Conservation (phyloP, 2,329 filamentous ascomycete species). For the Aureobasidium sp. region DNA sequence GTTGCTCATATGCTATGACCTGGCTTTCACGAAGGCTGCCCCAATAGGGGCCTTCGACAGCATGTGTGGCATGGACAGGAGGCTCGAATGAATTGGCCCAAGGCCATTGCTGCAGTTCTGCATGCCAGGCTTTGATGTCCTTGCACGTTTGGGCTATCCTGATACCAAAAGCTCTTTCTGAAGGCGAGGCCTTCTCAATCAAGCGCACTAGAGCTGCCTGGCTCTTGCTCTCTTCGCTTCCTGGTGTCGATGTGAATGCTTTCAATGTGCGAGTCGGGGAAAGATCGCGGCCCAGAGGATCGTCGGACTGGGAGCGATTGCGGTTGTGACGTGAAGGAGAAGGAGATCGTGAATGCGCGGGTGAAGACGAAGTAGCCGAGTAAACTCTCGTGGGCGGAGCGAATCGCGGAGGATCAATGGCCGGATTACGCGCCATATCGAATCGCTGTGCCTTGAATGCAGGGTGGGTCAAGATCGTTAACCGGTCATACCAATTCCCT, state of each 20-base stretch:
- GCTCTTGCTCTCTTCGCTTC: slow-evolving; percentile 20
- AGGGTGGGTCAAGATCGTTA: not conserved
- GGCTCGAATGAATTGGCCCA: slow-evolving; percentile 48
- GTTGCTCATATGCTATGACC: slow-evolving; percentile 61
- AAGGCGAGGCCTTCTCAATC: slow-evolving; percentile 54
- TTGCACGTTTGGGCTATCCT: slow-evolving; percentile 64
- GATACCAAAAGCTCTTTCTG: slow-evolving; percentile 65
- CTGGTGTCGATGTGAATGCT: slow-evolving; percentile 46
- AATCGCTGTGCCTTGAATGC: not conserved
- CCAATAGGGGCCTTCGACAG: slow-evolving; percentile 46
- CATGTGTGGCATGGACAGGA: slow-evolving; percentile 26
- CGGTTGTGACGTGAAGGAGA: slow-evolving; percentile 22
- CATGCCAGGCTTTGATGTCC: slow-evolving; percentile 65
- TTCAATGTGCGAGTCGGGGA: slow-evolving; percentile 55
- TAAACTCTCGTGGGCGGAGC: slow-evolving; percentile 5
- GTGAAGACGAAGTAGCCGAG: slow-evolving; percentile 10
- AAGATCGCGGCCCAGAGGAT: slow-evolving; percentile 51
- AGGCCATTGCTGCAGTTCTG: slow-evolving; percentile 60
- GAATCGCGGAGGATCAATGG: slow-evolving; percentile 24
- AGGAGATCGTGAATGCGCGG: slow-evolving; percentile 25
- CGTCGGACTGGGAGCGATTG: slow-evolving; percentile 21
- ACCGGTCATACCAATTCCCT: not conserved
- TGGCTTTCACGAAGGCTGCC: slow-evolving; percentile 63
- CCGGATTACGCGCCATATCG: slow-evolving; percentile 23
- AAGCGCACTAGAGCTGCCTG: slow-evolving; percentile 43